Evolutionary conservation across 495 filamentous ascomycete genomes (phyloP).

Genomic region (Zalerion maritima): DNA sequence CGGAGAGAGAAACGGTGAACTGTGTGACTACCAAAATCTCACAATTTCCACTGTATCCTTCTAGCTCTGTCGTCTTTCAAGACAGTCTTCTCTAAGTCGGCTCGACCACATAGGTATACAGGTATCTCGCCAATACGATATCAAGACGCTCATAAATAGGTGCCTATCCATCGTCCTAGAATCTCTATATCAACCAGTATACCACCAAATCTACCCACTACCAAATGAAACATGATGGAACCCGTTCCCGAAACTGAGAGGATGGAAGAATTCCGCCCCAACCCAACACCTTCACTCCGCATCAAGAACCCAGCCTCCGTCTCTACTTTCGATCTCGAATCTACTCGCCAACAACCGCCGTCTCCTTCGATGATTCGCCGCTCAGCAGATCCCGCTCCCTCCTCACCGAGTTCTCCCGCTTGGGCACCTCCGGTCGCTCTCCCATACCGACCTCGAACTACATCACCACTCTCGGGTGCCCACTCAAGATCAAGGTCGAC

Average conservation of each 20-base stretch:
- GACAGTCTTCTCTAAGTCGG: too few species aligned
- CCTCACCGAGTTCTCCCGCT: constrained; percentile 34
- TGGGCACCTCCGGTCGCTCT: constrained; percentile 24
- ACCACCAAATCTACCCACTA: too few species aligned
- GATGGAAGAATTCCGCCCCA: constrained; percentile 43
- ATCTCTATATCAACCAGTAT: too few species aligned
- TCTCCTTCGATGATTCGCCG: constrained; percentile 31
- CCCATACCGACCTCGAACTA: constrained; percentile 40
- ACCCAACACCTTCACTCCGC: constrained; percentile 20
- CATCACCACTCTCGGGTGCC: constrained; percentile 43
- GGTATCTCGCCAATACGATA: too few species aligned
- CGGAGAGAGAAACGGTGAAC: too few species aligned
- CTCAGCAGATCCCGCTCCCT: constrained; percentile 34
- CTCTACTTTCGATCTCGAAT: constrained; percentile 23
- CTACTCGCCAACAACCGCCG: constrained; percentile 23
- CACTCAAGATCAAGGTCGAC: constrained; percentile 45
- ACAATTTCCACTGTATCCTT: too few species aligned
- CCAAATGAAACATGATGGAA: constrained; percentile 29
- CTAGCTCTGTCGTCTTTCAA: too few species aligned
- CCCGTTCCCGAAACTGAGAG: constrained; percentile 42
- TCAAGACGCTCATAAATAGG: too few species aligned
- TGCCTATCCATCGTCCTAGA: too few species aligned
- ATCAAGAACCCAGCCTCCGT: constrained; percentile 20
- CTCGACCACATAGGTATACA: too few species aligned
- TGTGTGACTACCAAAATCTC: too few species aligned